Conservation (phyloP, 2,329 filamentous ascomycete species). For the Nothomitra cinnamomea region DNA sequence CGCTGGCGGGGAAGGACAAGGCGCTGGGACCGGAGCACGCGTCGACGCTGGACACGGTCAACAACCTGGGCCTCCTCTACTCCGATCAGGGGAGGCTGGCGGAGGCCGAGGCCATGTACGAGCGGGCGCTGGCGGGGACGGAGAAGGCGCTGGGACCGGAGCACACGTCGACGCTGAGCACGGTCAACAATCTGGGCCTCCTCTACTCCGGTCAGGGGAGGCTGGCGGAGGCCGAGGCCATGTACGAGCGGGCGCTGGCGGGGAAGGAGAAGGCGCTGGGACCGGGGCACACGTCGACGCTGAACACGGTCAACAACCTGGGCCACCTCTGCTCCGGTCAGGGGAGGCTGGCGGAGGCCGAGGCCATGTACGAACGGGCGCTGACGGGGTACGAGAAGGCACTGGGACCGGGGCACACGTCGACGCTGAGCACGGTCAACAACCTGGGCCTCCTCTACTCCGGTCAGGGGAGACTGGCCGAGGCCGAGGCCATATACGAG, state of each 20-base stretch:
- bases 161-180: too few species aligned
- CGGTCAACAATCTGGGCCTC: not conserved
- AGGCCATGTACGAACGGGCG: not conserved
- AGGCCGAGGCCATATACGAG: not conserved
- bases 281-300: too few species aligned
- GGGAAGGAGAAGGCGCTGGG: too few species aligned
- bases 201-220: not conserved
- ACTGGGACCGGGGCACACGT: too few species aligned
- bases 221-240: not conserved
- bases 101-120: constrained; percentile 3
- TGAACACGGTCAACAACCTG: too few species aligned
- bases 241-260: not conserved
- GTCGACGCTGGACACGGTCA: constrained; percentile 1
- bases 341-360: not conserved
- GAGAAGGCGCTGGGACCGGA: too few species aligned
- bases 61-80: not conserved
- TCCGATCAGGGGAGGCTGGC: not conserved
- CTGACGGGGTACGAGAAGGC: too few species aligned
- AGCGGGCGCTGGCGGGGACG: not conserved
- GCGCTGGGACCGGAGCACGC: constrained; percentile 2
- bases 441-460: too few species aligned
- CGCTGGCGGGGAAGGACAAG: not conserved
- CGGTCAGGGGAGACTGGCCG: too few species aligned
- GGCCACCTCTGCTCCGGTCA: not conserved
- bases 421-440: too few species aligned